Conservation (phyloP, 2,329 filamentous ascomycete genomes). For the Achaetomium macrosporum region DNA sequence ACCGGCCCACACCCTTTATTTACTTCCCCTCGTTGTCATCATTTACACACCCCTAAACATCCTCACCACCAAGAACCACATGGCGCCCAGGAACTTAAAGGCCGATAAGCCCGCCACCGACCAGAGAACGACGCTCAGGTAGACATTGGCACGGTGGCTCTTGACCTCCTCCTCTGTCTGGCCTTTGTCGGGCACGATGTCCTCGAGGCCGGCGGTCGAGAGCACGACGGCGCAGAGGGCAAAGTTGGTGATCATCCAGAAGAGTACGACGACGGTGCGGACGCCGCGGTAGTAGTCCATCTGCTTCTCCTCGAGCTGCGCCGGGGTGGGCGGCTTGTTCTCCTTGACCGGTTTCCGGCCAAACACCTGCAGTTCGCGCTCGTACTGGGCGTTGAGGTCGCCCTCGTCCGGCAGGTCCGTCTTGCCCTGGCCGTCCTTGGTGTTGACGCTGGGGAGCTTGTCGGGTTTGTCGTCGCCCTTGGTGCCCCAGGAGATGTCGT, state of each 20-base stretch:
- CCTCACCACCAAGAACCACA: constrained; percentile 88
- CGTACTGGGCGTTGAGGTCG: constrained; percentile 92
- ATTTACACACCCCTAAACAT: constrained; percentile 68
- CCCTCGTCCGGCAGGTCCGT: constrained; percentile 93
- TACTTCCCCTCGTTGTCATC: neutral
- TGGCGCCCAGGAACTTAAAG: constrained; percentile 80
- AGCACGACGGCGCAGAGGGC: constrained; percentile 80
- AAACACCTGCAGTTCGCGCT: constrained; percentile 73
- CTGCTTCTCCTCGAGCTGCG: constrained; percentile 68
- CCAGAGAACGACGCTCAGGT: constrained; percentile 83
- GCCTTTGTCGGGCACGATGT: constrained; percentile 45
- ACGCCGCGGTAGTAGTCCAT: constrained; percentile 99
- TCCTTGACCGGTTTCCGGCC: constrained; percentile 67
- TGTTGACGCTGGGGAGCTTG: constrained; percentile 78
- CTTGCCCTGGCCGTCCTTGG: constrained; percentile 85
- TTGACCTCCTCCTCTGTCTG: constrained; percentile 39
- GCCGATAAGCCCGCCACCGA: constrained; percentile 77
- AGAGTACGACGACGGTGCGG: constrained; percentile 80
- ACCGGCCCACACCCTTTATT: neutral
- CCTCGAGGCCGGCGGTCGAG: constrained; percentile 75
- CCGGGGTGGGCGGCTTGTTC: constrained; percentile 51
- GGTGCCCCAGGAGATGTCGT: constrained; percentile 96
- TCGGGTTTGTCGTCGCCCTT: constrained; percentile 97
- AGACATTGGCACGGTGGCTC: constrained; percentile 61
- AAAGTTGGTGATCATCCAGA: constrained; percentile 97